Evolutionary conservation across 192 early-diverging fungal genomes (phyloP), one percentile per base, ranked within the genome.

Genomic region (Mortierella antarctica): DNA sequence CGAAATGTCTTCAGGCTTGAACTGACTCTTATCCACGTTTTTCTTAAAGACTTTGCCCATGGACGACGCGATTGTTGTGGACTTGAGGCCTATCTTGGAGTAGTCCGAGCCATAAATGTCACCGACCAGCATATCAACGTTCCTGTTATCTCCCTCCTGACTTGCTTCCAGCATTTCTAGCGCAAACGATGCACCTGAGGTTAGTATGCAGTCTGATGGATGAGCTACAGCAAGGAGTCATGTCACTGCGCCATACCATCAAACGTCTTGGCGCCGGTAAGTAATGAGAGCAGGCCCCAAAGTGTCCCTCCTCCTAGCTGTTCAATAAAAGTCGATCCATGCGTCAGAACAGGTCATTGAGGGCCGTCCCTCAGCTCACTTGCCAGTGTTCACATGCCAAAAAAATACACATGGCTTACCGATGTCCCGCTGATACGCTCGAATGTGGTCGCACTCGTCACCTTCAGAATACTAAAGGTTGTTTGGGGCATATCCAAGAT

Each of bases 11-110:
- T 91, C 88, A 50, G 91, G 87, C 42, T 83, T 86, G 74, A 95
- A 93, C 58, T 84, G 88, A n/a, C 83, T 77, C 42, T 72, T 80
- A 56, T 80, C 77, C 11, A 93, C 88, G 31, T 89, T 84, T 67
- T 93, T 93, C 84, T 96, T 96, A 84, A 96, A 97, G 54, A 98
- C 97, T 71, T 97, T 97, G 17, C 93, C 98, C 92, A 98, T 96
- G 9, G 94, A 95, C 10, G 95, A 95, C 10, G 98, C 98, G 62
- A 98, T 98, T 21, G 94, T 95, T 8, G 96, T 92, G 2, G 93
- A 90, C 74, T 98, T 97, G 39, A 99, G 90, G 0, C 98, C 98
- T 65, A 98, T 92, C 74, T 95, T 96, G 49, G 87, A 87, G 83
- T 99, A 98, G 80, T 95, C 93, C 8, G 88, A 86, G 44, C 94